Conservation (phyloP, 2,329 filamentous ascomycete genomes). For the Hypoxylon sp. region DNA sequence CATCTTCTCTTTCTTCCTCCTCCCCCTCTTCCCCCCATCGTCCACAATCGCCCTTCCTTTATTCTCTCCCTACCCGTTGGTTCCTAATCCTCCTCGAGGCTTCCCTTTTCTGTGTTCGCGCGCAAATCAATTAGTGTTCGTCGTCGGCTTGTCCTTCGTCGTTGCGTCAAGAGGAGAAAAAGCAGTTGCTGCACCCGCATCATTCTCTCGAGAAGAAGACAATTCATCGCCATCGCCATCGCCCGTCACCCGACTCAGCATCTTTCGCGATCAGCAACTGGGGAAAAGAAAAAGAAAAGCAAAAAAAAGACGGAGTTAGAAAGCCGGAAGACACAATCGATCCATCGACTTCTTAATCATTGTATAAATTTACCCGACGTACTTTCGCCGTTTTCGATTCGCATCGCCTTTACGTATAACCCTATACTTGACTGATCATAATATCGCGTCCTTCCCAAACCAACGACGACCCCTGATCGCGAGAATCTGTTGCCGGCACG, state of each 20-base stretch:
- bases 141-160: conserved; percentile 47
- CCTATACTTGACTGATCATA: conserved; percentile 45
- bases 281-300: conserved; percentile 49
- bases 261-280: conserved; percentile 43
- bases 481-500: conserved; percentile 23
- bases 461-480: conserved; percentile 28
- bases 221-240: conserved; percentile 41
- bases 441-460: conserved; percentile 44
- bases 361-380: conserved; percentile 51
- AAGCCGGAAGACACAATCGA: conserved; percentile 41
- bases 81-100: conserved; percentile 52
- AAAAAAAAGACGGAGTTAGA: conserved; percentile 43
- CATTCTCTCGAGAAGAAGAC: conserved; percentile 50
- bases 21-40: conserved; percentile 49
- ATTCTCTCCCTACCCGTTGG: conserved; percentile 52
- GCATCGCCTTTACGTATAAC: conserved; percentile 47
- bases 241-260: conserved; percentile 35
- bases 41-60: conserved; percentile 52
- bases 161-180: conserved; percentile 46
- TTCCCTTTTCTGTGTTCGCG: conserved; percentile 48
- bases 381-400: conserved; percentile 47
- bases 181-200: conserved; percentile 43
- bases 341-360: conserved; percentile 53
- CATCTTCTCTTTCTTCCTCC: conserved; percentile 51
- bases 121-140: conserved; percentile 46